Percentiles rank a stretch among this genome's conserved stretches.
phyloP scores from a whole-genome alignment of 2,329 filamentous ascomycete genomes.

The Penicillium sumatraense region DNA sequence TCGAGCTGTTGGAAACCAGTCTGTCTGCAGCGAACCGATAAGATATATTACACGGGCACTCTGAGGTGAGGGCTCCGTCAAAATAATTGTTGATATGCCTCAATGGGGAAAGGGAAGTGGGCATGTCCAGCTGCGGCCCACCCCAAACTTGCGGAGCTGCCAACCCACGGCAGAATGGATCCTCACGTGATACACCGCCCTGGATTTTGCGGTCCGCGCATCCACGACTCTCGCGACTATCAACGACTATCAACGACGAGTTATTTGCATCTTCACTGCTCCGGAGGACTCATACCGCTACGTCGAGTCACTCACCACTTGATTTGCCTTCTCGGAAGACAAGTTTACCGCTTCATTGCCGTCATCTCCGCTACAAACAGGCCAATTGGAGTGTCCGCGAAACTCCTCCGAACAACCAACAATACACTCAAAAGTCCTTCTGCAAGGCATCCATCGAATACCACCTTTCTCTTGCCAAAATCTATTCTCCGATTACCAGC shows the following conservation, averaged over 20 bases:
- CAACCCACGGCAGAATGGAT: slow-evolving; percentile 22
- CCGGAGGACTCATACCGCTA: not conserved
- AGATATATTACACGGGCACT: not conserved
- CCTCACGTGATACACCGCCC: slow-evolving; percentile 41
- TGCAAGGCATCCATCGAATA: not conserved
- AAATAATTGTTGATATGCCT: too few relatives aligned
- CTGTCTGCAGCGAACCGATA: not conserved
- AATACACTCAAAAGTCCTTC: slow-evolving; percentile 2
- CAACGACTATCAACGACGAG: not conserved
- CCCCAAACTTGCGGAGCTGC: slow-evolving; percentile 20
- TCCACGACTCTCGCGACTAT: not conserved
- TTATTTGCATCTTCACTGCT: not conserved
- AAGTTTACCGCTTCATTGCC: not conserved
- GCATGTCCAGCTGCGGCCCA: slow-evolving; percentile 1
- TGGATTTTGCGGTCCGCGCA: slow-evolving; percentile 19
- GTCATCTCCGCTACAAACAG: not conserved
- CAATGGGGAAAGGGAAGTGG: not conserved
- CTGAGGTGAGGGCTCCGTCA: too few relatives aligned
- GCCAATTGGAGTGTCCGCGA: not conserved
- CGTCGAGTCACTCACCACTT: not conserved
- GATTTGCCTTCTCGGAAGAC: not conserved
- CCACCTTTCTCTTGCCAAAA: not conserved
- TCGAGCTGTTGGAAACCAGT: not conserved
- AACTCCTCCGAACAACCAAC: slow-evolving; percentile 1
- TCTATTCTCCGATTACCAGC: slow-evolving; percentile 1